Evolutionary conservation across 345 rosid genomes (phyloP), one percentile per base, ranked within the genome.

Genomic region (Adansonia digitata): DNA sequence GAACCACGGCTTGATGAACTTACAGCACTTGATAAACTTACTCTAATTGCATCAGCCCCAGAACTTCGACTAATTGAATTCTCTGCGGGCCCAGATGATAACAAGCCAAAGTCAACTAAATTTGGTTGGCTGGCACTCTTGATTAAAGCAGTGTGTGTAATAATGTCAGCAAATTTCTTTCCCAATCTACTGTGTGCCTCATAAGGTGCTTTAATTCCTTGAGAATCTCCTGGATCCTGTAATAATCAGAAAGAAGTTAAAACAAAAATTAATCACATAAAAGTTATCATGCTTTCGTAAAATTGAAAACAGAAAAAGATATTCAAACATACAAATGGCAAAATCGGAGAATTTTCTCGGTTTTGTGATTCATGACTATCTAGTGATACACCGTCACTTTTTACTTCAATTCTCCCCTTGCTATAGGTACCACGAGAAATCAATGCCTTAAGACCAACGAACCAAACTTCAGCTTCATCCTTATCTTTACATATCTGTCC

Each of bases 1-100:
- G 97, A 92, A 65, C 94, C 94, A 31, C 88, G 98, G 85, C 97
- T 94, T 39, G 94, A 92, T 27, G 92, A 91, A 74, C 98, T 94
- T 37, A 90, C 81, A 69, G 85, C 92, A 81, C 94, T 92, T 18
- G 98, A 94, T 83, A 91, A 82, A 82, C 98, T 91, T 59, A 89
- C 81, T 76, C 97, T 84, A 75, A 77, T 75, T 68, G 88, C 78
- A 49, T 94, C 98, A 67, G 81, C 42, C 49, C 81, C 75, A 27
- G 97, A 92, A 76, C 39, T 87, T 59, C 87, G 87, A 80, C 84
- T 80, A 76, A 72, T 89, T 57, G 85, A 75, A 77, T 80, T 84
- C 61, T 91, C 94, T 31, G 69, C 78, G 37, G 57, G 64, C 4
- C 62, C 73, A 17, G 69, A 67, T 42, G 82, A 69, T 74, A 80